Percentiles rank a stretch among this genome's conserved stretches.
phyloP scores from a whole-genome alignment of 2,329 filamentous ascomycete species.

The Ophiocordyceps camponoti-floridani region DNA sequence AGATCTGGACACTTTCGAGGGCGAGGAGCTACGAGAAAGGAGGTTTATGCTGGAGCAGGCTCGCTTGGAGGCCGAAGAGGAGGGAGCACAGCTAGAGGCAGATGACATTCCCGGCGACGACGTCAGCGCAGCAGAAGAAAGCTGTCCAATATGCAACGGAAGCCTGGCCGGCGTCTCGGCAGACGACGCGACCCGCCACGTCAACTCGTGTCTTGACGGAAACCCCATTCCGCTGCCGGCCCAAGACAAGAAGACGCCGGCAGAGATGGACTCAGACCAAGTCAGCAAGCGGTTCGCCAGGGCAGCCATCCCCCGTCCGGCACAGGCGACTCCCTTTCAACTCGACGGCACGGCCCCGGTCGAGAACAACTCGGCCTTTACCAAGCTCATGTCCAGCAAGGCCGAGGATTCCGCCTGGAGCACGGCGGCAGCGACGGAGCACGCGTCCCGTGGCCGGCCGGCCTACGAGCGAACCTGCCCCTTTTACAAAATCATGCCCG shows the following conservation, averaged over 20 bases:
- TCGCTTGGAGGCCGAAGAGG: constrained; percentile 41
- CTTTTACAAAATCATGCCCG: constrained; percentile 96
- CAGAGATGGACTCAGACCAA: constrained; percentile 18
- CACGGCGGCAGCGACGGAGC: constrained; percentile 63
- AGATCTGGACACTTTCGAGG: constrained; percentile 29
- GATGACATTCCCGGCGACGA: constrained; percentile 15
- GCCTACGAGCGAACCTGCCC: constrained; percentile 83
- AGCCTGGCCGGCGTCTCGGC: constrained; percentile 39
- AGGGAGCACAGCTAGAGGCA: constrained; percentile 19
- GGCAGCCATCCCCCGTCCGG: constrained; percentile 55
- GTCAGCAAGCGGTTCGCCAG: constrained; percentile 43
- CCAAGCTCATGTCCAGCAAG: constrained; percentile 81
- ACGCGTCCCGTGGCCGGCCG: constrained; percentile 63
- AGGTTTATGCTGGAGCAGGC: constrained; percentile 63
- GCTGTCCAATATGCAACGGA: constrained; percentile 64
- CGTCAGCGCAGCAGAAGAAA: constrained; percentile 10
- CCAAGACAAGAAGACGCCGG: constrained; percentile 3
- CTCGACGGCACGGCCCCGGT: constrained; percentile 19
- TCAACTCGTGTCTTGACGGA: constrained; percentile 85
- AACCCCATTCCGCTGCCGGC: constrained; percentile 42
- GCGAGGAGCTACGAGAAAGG: constrained; percentile 48
- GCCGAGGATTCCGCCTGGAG: constrained; percentile 86
- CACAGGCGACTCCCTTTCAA: constrained; percentile 63
- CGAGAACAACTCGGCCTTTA: constrained; percentile 54
- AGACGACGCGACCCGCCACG: constrained; percentile 63